These are phyloP conservation scores for Colletotrichum cereale DNA, from an alignment of 2,329 filamentous ascomycete genomes.

Conservation along the genomic window DNA sequence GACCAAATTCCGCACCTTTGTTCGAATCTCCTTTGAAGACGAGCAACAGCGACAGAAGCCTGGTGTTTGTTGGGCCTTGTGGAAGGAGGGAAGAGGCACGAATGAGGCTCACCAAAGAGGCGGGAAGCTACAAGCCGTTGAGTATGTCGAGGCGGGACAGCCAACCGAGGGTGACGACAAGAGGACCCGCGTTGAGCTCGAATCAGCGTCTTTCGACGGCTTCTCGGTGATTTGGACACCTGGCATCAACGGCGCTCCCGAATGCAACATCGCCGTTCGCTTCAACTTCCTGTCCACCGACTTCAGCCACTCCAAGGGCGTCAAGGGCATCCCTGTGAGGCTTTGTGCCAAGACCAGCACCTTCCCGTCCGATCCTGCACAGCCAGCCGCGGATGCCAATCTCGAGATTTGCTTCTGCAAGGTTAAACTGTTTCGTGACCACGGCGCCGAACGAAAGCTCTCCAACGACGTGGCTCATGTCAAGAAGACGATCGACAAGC, in stretches of 20 bases:
- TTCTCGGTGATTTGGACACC: constrained; percentile 93
- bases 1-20: constrained; percentile 85
- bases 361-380: constrained; percentile 65
- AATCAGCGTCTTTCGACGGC: constrained; percentile 88
- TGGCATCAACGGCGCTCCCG: constrained; percentile 73
- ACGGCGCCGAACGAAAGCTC: constrained; percentile 93
- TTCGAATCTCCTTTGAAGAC: constrained; percentile 97
- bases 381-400: constrained; percentile 58
- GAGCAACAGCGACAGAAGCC: constrained; percentile 91
- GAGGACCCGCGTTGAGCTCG: constrained; percentile 76
- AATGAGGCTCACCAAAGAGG: constrained; percentile 95
- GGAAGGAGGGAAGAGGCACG: constrained; percentile 96
- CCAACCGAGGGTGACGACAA: constrained; percentile 73
- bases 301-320: constrained; percentile 98
- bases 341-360: constrained; percentile 91
- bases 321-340: constrained; percentile 95
- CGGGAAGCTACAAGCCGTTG: constrained; percentile 92
- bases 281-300: constrained; percentile 99
- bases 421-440: constrained; percentile 96
- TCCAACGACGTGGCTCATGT: constrained; percentile 95
- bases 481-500: constrained; percentile 95
- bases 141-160: constrained; percentile 82
- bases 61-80: constrained; percentile 85
- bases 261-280: constrained; percentile 89
- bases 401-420: constrained; percentile 92